These are phyloP conservation scores for Daldinia concentrica DNA, from an alignment of 495 filamentous ascomycete genomes.

Conservation along the genomic window DNA sequence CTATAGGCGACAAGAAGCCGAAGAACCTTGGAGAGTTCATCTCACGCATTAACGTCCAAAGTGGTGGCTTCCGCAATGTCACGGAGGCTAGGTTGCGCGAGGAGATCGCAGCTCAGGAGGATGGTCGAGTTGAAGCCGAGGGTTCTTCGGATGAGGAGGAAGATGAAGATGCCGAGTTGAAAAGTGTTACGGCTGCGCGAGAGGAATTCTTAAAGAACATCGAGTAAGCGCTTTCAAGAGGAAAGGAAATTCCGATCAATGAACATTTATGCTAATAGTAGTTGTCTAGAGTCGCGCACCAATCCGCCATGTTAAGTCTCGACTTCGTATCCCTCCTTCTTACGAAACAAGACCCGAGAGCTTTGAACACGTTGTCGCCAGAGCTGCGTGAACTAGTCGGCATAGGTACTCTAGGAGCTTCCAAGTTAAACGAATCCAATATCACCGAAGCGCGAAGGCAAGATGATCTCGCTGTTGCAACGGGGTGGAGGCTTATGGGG, in stretches of 20 bases:
- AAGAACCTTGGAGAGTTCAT: conserved; percentile 76
- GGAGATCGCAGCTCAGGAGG: conserved; percentile 64
- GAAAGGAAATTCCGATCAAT: background rate
- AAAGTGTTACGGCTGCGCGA: conserved; percentile 55
- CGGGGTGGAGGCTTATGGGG: conserved; percentile 82
- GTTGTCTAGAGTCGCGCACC: conserved; percentile 60
- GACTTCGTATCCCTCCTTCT: conserved; percentile 88
- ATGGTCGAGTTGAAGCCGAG: conserved; percentile 35
- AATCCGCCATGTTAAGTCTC: conserved; percentile 72
- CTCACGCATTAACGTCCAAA: conserved; percentile 74
- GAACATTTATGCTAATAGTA: conserved; percentile 15
- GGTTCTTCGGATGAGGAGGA: conserved; percentile 47
- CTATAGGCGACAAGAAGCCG: conserved; percentile 62
- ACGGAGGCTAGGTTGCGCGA: conserved; percentile 68
- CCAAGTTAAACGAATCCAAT: conserved; percentile 69
- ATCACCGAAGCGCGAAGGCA: conserved; percentile 61
- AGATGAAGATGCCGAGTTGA: conserved; percentile 46
- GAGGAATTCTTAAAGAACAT: conserved; percentile 65
- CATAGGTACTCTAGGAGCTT: conserved; percentile 78
- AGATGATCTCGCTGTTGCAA: conserved; percentile 67
- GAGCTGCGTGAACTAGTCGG: conserved; percentile 73
- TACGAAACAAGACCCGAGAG: conserved; percentile 77
- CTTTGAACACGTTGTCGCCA: conserved; percentile 72
- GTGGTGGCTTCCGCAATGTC: conserved; percentile 76
- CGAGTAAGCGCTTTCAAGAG: conserved; percentile 47